These are phyloP conservation scores for Hirsutella thompsonii DNA, from an alignment of 2,329 filamentous ascomycete species.

Conservation along the genomic window DNA sequence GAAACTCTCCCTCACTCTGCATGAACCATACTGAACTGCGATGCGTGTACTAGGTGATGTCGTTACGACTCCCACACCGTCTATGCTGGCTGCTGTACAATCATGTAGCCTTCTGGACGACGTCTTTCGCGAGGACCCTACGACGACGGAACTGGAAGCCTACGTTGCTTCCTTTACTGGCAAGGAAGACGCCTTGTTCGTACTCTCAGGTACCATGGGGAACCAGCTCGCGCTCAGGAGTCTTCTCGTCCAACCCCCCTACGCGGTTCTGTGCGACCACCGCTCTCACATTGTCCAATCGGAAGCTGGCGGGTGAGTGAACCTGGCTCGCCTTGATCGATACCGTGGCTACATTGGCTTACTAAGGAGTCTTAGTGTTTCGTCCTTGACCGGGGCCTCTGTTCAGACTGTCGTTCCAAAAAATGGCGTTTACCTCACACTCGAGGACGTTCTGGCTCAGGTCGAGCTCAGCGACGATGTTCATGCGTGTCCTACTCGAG, in stretches of 20 bases:
- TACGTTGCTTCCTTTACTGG: slow-evolving; percentile 61
- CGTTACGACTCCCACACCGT: slow-evolving; percentile 60
- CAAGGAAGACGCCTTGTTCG: slow-evolving; percentile 67
- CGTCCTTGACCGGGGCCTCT: slow-evolving; percentile 58
- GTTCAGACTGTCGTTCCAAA: slow-evolving; percentile 52
- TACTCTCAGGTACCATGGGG: slow-evolving; percentile 87
- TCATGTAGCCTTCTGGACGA: slow-evolving; percentile 70
- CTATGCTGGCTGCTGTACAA: slow-evolving; percentile 72
- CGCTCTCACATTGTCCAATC: slow-evolving; percentile 64
- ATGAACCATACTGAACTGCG: background rate
- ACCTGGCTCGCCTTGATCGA: background rate
- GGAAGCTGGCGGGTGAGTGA: slow-evolving; percentile 45
- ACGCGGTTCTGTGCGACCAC: slow-evolving; percentile 67
- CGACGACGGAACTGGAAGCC: slow-evolving; percentile 62
- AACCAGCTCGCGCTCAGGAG: slow-evolving; percentile 77
- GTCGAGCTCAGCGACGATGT: slow-evolving; percentile 56
- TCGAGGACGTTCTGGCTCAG: slow-evolving; percentile 60
- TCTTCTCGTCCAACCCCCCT: slow-evolving; percentile 66
- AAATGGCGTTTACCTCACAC: slow-evolving; percentile 62
- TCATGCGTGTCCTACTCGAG: slow-evolving; percentile 65
- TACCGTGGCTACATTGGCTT: background rate
- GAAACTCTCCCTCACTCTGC: background rate
- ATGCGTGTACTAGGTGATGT: slow-evolving; percentile 27
- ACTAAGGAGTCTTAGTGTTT: slow-evolving; percentile 37
- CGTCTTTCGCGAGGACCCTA: slow-evolving; percentile 68